These are phyloP conservation scores for Plantago coronopus DNA, from an alignment of 305 asterid species.

Conservation along the genomic window DNA sequence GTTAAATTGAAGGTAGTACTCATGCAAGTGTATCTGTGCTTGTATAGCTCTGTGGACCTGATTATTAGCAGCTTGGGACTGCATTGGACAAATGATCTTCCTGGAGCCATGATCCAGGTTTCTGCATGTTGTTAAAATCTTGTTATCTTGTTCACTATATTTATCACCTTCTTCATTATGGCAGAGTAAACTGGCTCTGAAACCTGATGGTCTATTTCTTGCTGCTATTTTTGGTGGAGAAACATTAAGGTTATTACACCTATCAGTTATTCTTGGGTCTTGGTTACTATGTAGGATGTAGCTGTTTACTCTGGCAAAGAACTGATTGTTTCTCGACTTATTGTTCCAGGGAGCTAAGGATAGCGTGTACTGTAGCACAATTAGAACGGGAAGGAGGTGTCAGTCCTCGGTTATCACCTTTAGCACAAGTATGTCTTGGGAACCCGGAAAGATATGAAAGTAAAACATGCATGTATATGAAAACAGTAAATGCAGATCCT, in stretches of 20 bases:
- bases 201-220: slow-evolving; percentile 89
- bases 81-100: slow-evolving; percentile 98
- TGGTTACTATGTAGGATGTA: slow-evolving; percentile 12
- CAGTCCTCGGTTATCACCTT: slow-evolving; percentile 86
- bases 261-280: slow-evolving; percentile 8
- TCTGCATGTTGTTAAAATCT: slow-evolving; percentile 16
- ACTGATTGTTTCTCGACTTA: slow-evolving; percentile 10
- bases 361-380: slow-evolving; percentile 90
- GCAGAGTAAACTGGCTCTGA: slow-evolving; percentile 88
- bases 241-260: slow-evolving; percentile 59
- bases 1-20: slow-evolving; percentile 4
- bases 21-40: slow-evolving; percentile 16
- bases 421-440: slow-evolving; percentile 70
- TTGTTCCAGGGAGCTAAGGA: slow-evolving; percentile 73
- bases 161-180: slow-evolving; percentile 22
- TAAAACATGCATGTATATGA: neutral
- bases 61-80: slow-evolving; percentile 89
- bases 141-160: neutral
- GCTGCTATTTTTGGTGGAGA: slow-evolving; percentile 95
- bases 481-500: neutral
- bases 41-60: slow-evolving; percentile 72
- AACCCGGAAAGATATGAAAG: slow-evolving; percentile 1
- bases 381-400: slow-evolving; percentile 98
- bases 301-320: slow-evolving; percentile 14
- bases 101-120: slow-evolving; percentile 99